Conservation (phyloP, 768 basidiomycete genomes). For the Plicaturopsis crispa region DNA sequence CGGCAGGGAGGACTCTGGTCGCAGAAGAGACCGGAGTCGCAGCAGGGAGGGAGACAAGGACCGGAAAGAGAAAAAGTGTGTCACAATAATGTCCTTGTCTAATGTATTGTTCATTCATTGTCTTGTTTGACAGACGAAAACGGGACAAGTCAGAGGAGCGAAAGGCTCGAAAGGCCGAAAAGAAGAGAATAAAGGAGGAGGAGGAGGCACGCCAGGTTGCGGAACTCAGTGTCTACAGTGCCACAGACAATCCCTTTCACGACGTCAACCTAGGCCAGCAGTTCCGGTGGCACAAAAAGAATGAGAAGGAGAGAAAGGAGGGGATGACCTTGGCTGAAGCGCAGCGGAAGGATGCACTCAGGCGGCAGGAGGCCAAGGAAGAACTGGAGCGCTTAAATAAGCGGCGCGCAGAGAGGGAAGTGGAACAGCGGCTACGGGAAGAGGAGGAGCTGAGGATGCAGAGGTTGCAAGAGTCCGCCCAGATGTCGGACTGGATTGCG, state of each 20-base stretch:
- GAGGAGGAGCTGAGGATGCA: conserved; percentile 90
- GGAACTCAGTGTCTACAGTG: conserved; percentile 93
- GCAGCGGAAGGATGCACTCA: conserved; percentile 67
- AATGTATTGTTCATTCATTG: conserved; percentile 2
- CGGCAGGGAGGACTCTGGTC: conserved; percentile 18
- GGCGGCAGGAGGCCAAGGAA: conserved; percentile 88
- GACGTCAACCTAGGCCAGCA: conserved; percentile 94
- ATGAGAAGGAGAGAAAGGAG: conserved; percentile 88
- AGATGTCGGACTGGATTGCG: conserved; percentile 97
- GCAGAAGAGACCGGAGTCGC: conserved; percentile 16
- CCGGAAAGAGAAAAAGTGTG: conserved; percentile 42
- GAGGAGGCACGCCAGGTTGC: conserved; percentile 90
- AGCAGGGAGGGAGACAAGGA: conserved; percentile 25
- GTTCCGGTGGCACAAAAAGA: conserved; percentile 99
- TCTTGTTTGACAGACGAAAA: conserved; percentile 48
- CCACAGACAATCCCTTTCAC: conserved; percentile 96
- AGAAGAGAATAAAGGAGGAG: conserved; percentile 73
- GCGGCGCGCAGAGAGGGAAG: conserved; percentile 87
- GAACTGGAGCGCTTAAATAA: conserved; percentile 89
- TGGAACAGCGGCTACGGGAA: conserved; percentile 79
- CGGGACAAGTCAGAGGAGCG: conserved; percentile 85
- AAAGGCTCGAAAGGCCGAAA: conserved; percentile 80
- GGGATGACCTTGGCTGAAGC: conserved; percentile 77
- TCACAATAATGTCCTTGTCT: conserved; percentile 2
- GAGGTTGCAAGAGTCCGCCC: conserved; percentile 85